phyloP scores from a whole-genome alignment of 2,329 filamentous ascomycete genomes.

The Fusarium algeriense region DNA sequence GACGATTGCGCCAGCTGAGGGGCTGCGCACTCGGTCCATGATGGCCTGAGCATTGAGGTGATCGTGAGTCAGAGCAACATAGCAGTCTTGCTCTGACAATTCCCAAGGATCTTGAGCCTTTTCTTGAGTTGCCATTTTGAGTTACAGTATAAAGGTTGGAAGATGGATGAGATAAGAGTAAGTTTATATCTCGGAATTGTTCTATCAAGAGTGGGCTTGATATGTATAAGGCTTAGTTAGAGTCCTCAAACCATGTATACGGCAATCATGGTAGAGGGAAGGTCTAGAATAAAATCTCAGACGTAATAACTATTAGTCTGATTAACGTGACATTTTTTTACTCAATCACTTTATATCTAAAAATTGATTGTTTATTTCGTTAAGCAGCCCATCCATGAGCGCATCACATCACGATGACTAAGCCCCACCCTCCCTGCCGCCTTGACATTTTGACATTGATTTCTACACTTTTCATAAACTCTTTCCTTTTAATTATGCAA shows the following conservation, averaged over 20 bases:
- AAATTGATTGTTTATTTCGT: not conserved
- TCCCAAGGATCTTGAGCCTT: slow-evolving; percentile 52
- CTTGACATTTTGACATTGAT: slow-evolving; percentile 8
- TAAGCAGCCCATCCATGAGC: not conserved
- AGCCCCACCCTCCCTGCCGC: slow-evolving; percentile 17
- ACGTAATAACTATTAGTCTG: not conserved
- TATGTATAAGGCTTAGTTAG: not conserved
- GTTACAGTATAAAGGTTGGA: not conserved
- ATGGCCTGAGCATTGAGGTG: slow-evolving; percentile 67
- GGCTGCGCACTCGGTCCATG: slow-evolving; percentile 77
- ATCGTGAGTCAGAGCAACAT: slow-evolving; percentile 76
- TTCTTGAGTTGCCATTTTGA: slow-evolving; percentile 28
- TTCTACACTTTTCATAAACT: slow-evolving; percentile 7
- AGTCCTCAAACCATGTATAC: not conserved
- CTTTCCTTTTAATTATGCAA: not conserved
- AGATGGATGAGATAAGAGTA: not conserved
- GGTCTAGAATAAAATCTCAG: not conserved
- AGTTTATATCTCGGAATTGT: slow-evolving; percentile 2
- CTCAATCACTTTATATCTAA: not conserved
- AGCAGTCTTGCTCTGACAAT: slow-evolving; percentile 64
- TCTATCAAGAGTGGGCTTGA: slow-evolving; percentile 15
- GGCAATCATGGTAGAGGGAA: not conserved
- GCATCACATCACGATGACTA: slow-evolving; percentile 23
- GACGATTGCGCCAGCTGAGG: slow-evolving; percentile 80
- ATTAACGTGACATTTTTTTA: too few relatives aligned